phyloP scores from a whole-genome alignment of 129 eudicot genomes.

The Saposhnikovia divaricata region DNA sequence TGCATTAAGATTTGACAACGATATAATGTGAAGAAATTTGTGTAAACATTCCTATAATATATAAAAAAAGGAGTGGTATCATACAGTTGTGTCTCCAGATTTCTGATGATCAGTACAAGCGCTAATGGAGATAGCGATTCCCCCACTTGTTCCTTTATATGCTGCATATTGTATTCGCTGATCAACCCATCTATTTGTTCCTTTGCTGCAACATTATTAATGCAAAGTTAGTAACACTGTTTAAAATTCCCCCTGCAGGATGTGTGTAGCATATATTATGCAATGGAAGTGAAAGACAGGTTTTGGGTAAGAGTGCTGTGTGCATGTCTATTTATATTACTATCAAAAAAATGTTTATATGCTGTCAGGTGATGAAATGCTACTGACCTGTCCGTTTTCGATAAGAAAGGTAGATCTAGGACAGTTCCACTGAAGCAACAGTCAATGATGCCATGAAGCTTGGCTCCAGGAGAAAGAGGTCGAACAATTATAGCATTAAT shows the following conservation, averaged over 20 bases:
- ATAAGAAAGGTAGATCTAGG: conserved; percentile 53
- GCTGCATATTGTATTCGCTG: conserved; percentile 31
- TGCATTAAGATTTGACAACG: no score
- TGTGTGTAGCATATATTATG: background rate
- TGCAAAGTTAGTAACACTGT: background rate
- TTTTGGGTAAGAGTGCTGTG: background rate
- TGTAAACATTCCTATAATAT: no score
- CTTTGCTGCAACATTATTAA: conserved; percentile 30
- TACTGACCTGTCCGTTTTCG: conserved; percentile 45
- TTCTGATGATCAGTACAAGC: conserved; percentile 57
- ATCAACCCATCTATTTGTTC: conserved; percentile 51
- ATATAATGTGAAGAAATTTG: no score
- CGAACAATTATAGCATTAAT: conserved; percentile 55
- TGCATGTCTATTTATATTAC: background rate
- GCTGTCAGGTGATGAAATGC: conserved; percentile 5
- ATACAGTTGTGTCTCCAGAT: conserved; percentile 51
- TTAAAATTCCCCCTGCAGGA: background rate
- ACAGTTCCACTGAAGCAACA: conserved; percentile 69
- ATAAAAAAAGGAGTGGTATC: background rate
- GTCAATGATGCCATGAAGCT: conserved; percentile 63
- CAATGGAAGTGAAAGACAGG: background rate
- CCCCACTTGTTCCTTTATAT: conserved; percentile 61
- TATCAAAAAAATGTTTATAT: background rate
- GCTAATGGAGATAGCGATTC: conserved; percentile 56
- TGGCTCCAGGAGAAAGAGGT: conserved; percentile 60